Evolutionary conservation across 2,329 filamentous ascomycete genomes (phyloP).

Genomic region (Trichoderma simmonsii): DNA sequence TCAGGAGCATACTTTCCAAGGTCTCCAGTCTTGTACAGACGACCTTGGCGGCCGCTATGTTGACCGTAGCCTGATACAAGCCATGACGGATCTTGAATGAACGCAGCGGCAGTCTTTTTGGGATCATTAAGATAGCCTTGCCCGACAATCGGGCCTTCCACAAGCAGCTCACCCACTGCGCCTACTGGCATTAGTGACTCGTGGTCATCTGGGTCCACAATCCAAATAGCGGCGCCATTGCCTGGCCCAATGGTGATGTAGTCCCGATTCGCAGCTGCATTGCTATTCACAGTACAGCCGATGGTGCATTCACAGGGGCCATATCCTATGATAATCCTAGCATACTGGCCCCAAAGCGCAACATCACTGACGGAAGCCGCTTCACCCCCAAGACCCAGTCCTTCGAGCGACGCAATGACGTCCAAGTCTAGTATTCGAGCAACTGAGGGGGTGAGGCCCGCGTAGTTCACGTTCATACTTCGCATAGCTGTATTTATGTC

Average conservation of each 20-base stretch:
- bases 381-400: neutral
- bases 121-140: conserved; percentile 46
- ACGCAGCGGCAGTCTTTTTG: conserved; percentile 30
- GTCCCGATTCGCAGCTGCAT: neutral
- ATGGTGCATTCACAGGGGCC: conserved; percentile 35
- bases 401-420: neutral
- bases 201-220: conserved; percentile 26
- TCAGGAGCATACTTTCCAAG: conserved; percentile 21
- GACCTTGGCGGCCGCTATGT: conserved; percentile 17
- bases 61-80: neutral
- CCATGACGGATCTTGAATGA: conserved; percentile 28
- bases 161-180: conserved; percentile 32
- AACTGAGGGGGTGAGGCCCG: conserved; percentile 2
- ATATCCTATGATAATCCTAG: conserved; percentile 38
- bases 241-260: conserved; percentile 21
- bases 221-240: conserved; percentile 24
- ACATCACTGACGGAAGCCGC: neutral
- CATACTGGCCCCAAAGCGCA: neutral
- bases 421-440: conserved; percentile 4
- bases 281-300: conserved; percentile 12
- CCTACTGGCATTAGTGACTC: conserved; percentile 23
- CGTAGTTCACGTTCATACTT: neutral
- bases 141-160: conserved; percentile 47
- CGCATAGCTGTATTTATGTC: neutral
- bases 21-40: conserved; percentile 24